Evolutionary conservation across 306 rosid genomes (phyloP), one percentile per base, ranked within the genome.

Genomic region (Vicia sativa): DNA sequence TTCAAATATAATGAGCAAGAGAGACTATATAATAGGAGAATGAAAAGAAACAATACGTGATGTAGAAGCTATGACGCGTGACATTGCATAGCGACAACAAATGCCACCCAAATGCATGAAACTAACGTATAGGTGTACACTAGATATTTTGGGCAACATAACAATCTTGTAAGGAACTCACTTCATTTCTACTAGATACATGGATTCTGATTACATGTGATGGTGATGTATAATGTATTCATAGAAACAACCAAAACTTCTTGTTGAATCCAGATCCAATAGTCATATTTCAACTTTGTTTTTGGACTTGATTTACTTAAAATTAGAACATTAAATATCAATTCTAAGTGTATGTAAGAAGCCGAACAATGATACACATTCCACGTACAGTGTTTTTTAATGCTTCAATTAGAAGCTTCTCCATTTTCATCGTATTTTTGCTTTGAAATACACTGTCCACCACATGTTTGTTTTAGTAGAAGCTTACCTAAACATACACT

Each of bases 41-140:
- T 25, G 61, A 55, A 55, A 26, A 55, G 39, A 13, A 28, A 16
- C 1, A 18, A 18, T 49, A 18, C 39, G 38, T 55, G 19, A 55
- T 26, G 38, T 55, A 3, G 34, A 53, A 53, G 59, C 59, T 53
- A 19, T 52, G 58, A 52, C 2, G n/a, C n/a, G 11, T 54, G 18
- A 4, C 4, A 54, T 21, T 54, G 16, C 53, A 48, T 25, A 23
- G 18, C 11, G 18, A 54, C 61, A 12, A 9, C 61, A 12, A 10
- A 52, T 21, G 7, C 26, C 29, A 50, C 6, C 0, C 29, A 50
- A 55, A 26, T 25, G 62, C 62, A 55, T 55, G 39, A 55, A 55
- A 13, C 39, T 55, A 55, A 55, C 60, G 34, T 21, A 12, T 50
- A 50, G n/a, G n/a, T n/a, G n/a, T 48, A 15, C 16, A 54, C 61